Base-by-base conservation (phyloP, 108 stramenopile species). In the Conticribra weissflogii region DNA sequence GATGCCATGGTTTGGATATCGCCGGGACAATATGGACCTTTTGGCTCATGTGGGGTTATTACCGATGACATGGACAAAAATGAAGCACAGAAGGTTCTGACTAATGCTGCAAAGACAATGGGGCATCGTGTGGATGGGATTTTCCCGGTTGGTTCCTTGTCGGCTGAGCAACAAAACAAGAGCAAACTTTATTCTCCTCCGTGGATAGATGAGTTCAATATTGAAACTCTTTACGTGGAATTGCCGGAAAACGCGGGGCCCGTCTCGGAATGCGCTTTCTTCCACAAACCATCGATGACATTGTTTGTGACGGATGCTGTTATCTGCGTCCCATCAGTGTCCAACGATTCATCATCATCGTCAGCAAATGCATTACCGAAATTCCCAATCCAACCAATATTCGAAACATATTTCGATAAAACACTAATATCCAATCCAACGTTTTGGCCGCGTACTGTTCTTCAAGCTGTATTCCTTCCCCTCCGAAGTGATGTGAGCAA, bases 391-490 rank as follows among this genome's bases (percentile, higher is more conserved):
- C 61, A 62, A 25, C 71, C 51, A 28, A 80, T 84, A 16, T 79
- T 87, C n/a, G 16, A 58, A 44, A 81, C 85, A 30, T 83, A 81
- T 65, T 86, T 86, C 56, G 79, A 83, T 34, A 44, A 54, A 15
- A 58, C 2, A 8, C 41, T 59, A n/a, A 5, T 45, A 24, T 24
- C 63, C 25, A 77, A 86, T 48, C 74, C 74, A 27, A 74, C 71
- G 19, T 87, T 87, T 71, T 87, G 86, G 86, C 78, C 86, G 12
- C 34, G 61, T 12, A 78, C 77, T 17, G 86, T 87, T 0, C 52
- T 87, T 3, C 86, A 87, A 45, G 84, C 84, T 3, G 84, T 87
- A 3, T 87, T 87, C 71, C 70, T 87, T 34, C 83, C 86, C 5
- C 54, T 85, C 12, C 63, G 83, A 29, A 50, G 36, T 12, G 12